Evolutionary conservation across 805 yeast species (phyloP).

Genomic region (Metschnikowia lunata): DNA sequence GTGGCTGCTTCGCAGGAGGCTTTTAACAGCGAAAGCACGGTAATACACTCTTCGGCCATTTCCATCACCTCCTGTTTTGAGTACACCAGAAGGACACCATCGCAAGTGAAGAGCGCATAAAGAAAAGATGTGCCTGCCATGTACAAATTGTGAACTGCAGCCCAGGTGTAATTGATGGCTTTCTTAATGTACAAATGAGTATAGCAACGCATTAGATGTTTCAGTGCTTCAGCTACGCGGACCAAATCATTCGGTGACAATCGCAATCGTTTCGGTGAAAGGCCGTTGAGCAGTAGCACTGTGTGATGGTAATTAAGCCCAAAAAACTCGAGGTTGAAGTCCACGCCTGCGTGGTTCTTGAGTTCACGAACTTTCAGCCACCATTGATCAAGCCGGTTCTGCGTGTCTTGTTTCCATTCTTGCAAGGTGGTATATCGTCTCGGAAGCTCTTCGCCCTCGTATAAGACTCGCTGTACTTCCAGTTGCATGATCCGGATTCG

Average conservation of each 20-base stretch:
- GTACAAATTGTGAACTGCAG: conserved; percentile 82
- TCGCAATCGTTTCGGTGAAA: conserved; percentile 64
- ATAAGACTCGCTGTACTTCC: conserved; percentile 66
- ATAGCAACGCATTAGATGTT: conserved; percentile 62
- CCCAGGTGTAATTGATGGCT: conserved; percentile 84
- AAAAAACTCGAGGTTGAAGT: conserved; percentile 67
- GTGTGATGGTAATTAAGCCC: conserved; percentile 76
- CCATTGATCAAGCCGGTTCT: conserved; percentile 60
- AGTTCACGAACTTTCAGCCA: conserved; percentile 46
- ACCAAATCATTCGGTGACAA: conserved; percentile 51
- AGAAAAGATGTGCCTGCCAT: conserved; percentile 86
- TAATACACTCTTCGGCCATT: conserved; percentile 52
- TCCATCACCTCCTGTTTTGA: conserved; percentile 41
- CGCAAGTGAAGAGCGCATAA: conserved; percentile 69
- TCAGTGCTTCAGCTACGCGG: conserved; percentile 58
- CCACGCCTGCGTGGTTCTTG: conserved; percentile 56
- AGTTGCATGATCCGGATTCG: conserved; percentile 71
- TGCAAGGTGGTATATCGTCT: conserved; percentile 48
- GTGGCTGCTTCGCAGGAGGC: conserved; percentile 77
- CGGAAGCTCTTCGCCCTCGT: conserved; percentile 70
- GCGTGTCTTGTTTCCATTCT: conserved; percentile 61
- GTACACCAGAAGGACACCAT: conserved; percentile 45
- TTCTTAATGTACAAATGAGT: conserved; percentile 51
- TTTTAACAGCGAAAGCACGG: conserved; percentile 54
- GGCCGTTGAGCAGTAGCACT: conserved; percentile 65